phyloP scores from a whole-genome alignment of 768 basidiomycete species.

The Mycena capillaripes region DNA sequence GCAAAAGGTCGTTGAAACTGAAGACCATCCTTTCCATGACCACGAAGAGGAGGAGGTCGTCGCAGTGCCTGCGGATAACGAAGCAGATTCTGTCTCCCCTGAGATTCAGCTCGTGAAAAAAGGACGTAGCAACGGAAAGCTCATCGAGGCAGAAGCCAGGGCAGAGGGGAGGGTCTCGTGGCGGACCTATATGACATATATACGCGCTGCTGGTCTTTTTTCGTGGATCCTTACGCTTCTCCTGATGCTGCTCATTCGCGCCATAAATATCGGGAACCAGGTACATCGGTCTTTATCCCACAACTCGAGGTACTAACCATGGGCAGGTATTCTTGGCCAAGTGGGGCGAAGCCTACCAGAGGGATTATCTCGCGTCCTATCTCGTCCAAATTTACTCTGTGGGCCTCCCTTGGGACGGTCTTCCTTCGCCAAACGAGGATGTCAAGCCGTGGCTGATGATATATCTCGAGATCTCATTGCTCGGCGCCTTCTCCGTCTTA shows the following conservation, averaged over 20 bases:
- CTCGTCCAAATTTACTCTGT: conserved; percentile 34
- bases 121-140: conserved; percentile 56
- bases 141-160: conserved; percentile 73
- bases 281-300: conserved; percentile 46
- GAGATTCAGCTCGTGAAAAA: conserved; percentile 13
- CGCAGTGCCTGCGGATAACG: conserved; percentile 43
- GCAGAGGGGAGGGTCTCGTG: conserved; percentile 76
- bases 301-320: not conserved
- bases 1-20: conserved; percentile 58
- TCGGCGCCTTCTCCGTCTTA: conserved; percentile 67
- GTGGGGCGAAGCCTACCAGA: conserved; percentile 79
- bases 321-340: conserved; percentile 72
- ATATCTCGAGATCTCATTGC: conserved; percentile 73
- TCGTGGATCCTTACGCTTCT: conserved; percentile 68
- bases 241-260: conserved; percentile 67
- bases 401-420: conserved; percentile 57
- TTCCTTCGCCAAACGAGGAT: conserved; percentile 72
- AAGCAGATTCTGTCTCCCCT: conserved; percentile 46
- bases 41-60: conserved; percentile 38
- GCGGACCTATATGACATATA: conserved; percentile 73
- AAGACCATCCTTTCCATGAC: conserved; percentile 57
- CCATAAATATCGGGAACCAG: conserved; percentile 71
- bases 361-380: conserved; percentile 39
- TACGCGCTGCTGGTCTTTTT: conserved; percentile 69
- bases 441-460: conserved; percentile 78